Percentiles rank a stretch among this genome's conserved stretches.
These are phyloP conservation scores for Suillus variegatus DNA, from an alignment of 768 basidiomycete species.

Conservation along the genomic window DNA sequence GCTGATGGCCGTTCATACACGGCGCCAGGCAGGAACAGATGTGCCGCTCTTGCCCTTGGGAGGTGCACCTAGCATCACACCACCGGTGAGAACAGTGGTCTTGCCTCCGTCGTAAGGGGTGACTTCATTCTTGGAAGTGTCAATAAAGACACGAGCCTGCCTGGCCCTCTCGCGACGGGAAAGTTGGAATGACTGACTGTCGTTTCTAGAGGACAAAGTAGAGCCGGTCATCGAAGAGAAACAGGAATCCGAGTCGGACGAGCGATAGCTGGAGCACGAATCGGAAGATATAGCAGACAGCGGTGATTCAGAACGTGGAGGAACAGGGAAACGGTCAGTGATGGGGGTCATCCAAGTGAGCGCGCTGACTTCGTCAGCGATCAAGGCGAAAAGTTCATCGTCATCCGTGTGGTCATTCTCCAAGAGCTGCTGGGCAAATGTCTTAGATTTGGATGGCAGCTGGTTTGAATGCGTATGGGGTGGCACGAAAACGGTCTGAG, in stretches of 20 bases:
- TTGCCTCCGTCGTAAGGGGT: conserved; percentile 88
- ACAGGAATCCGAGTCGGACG: conserved; percentile 72
- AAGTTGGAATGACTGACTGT: conserved; percentile 49
- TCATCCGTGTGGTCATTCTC: conserved; percentile 74
- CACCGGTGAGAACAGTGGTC: conserved; percentile 85
- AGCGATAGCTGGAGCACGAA: conserved; percentile 56
- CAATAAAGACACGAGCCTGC: conserved; percentile 71
- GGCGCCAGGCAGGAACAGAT: conserved; percentile 50
- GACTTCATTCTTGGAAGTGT: conserved; percentile 73
- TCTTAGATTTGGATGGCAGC: conserved; percentile 42
- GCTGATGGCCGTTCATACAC: conserved; percentile 38
- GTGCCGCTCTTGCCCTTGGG: conserved; percentile 29
- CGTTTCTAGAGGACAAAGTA: conserved; percentile 45
- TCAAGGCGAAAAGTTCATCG: conserved; percentile 71
- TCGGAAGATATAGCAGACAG: conserved; percentile 56
- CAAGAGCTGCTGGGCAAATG: conserved; percentile 72
- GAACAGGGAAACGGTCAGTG: conserved; percentile 56
- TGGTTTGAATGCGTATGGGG: conserved; percentile 18
- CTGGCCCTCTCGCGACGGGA: conserved; percentile 71
- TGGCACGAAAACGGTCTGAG: conserved; percentile 20
- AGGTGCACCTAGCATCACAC: conserved; percentile 77
- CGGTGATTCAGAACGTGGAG: conserved; percentile 56
- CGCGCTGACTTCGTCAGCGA: conserved; percentile 68
- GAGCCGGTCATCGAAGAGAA: conserved; percentile 66
- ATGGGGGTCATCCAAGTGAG: conserved; percentile 73